Evolutionary conservation across 257 asterid species (phyloP), one percentile per base, ranked within the genome.

Genomic region (Schizonepeta tenuifolia): DNA sequence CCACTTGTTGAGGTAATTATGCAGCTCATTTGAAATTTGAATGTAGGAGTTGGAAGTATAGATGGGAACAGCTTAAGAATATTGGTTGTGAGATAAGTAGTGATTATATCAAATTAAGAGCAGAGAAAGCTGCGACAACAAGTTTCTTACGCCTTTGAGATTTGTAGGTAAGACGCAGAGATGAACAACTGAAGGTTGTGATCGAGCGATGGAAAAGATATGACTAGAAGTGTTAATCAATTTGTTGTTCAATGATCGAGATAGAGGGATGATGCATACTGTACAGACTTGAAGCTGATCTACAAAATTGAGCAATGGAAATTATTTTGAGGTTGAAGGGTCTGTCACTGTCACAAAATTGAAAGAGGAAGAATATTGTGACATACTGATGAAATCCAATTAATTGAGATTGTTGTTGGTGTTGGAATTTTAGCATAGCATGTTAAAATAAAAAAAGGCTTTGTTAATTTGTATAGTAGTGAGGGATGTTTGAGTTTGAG

Each of bases 131-230:
- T 51, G 43, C 50, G 46, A 15, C 2, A 2, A 46, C 36, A 18
- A 56, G 49, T 61, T 56, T 58, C 43, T 75, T 64, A 69, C 51
- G 59, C 35, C 58, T 66, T 51, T 68, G 28, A 15, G 10, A 71
- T 76, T 77, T 66, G 75, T 82, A 90, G 95, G 82, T 84, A 50
- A 79, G 96, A 79, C 78, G 84, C 65, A 84, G 89, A 72, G 90
- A 86, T 76, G 77, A 84, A 65, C 84, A 88, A 43, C 83, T 67
- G 67, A 81, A 78, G 50, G 89, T 86, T 50, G 89, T 86, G 78
- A 87, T 85, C 6, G 95, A 90, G 70, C 79, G 95, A 86, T 87
- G 94, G 96, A 87, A 64, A 75, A 77, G n/a, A 17, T 80, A 83
- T 18, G 89, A 71, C 70, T 87, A 77, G 35, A 40, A 40, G 21